phyloP scores from a whole-genome alignment of 768 basidiomycete species.

The Boletus coccyginus region DNA sequence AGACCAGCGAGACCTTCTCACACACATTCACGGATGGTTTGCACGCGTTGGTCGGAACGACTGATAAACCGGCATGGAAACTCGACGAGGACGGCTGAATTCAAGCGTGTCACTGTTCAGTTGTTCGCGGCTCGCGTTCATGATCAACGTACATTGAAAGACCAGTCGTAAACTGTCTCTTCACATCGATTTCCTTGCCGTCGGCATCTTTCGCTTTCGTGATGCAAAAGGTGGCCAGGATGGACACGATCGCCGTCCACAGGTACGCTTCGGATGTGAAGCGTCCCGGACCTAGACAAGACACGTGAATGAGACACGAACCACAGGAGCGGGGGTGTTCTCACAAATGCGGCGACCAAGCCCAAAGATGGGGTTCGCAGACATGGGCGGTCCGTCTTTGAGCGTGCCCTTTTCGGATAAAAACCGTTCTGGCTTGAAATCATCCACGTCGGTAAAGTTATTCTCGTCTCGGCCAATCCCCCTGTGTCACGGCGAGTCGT shows the following conservation, averaged over 20 bases:
- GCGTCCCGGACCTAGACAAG: conserved; percentile 17
- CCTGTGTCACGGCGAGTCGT: conserved; percentile 6
- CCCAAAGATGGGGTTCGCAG: conserved; percentile 24
- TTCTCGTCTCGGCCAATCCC: conserved; percentile 24
- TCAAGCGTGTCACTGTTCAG: too few relatives aligned
- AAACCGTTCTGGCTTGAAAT: conserved; percentile 28
- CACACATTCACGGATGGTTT: neutral
- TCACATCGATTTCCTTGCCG: conserved; percentile 21
- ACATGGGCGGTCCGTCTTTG: conserved; percentile 2
- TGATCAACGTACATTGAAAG: conserved; percentile 15
- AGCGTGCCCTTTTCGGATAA: conserved; percentile 14
- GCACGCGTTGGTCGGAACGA: conserved; percentile 12
- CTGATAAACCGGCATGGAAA: conserved; percentile 23
- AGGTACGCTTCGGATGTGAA: conserved; percentile 21
- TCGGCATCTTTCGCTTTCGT: conserved; percentile 21
- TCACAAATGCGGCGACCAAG: conserved; percentile 26
- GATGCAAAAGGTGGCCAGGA: conserved; percentile 22
- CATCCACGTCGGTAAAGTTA: conserved; percentile 16
- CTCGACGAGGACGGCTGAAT: conserved; percentile 18
- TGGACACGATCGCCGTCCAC: conserved; percentile 22
- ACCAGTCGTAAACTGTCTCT: conserved; percentile 23
- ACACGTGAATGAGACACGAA: neutral
- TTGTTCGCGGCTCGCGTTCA: too few relatives aligned
- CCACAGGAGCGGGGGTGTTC: neutral
- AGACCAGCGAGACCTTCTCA: neutral